These are phyloP conservation scores for Penicillium robsamsonii DNA, from an alignment of 495 filamentous ascomycete species.

Conservation along the genomic window DNA sequence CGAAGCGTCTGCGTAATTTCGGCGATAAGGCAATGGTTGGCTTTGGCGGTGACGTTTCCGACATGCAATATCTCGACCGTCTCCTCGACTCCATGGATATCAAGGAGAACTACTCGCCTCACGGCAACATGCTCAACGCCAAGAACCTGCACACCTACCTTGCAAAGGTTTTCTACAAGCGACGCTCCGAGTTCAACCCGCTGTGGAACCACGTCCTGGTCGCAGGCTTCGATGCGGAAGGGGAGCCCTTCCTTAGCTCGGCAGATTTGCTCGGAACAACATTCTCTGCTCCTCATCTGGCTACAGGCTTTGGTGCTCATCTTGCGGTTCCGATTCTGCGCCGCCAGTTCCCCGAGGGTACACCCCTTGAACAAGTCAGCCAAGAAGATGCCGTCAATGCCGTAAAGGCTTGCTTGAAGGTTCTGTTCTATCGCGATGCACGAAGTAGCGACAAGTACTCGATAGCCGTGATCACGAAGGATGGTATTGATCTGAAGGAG, in stretches of 20 bases:
- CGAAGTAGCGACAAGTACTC: slow-evolving; percentile 88
- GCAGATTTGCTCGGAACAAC: slow-evolving; percentile 93
- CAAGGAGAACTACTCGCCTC: slow-evolving; percentile 76
- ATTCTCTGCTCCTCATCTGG: slow-evolving; percentile 79
- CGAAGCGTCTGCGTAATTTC: slow-evolving; percentile 85
- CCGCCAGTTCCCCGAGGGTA: slow-evolving; percentile 76
- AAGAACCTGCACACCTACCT: slow-evolving; percentile 95
- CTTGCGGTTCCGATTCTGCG: slow-evolving; percentile 90
- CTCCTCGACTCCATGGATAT: slow-evolving; percentile 81
- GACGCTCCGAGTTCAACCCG: slow-evolving; percentile 92
- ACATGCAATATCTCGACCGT: slow-evolving; percentile 97
- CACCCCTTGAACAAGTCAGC: slow-evolving; percentile 61
- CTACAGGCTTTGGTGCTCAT: slow-evolving; percentile 91
- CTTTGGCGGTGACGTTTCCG: slow-evolving; percentile 91
- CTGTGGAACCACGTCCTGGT: slow-evolving; percentile 95
- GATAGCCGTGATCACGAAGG: slow-evolving; percentile 82
- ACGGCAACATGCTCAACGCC: slow-evolving; percentile 67
- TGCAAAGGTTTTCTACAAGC: slow-evolving; percentile 88
- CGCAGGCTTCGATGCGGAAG: slow-evolving; percentile 76
- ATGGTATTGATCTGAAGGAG: slow-evolving; percentile 75
- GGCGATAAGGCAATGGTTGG: slow-evolving; percentile 69
- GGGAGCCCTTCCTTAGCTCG: slow-evolving; percentile 81
- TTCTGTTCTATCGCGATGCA: slow-evolving; percentile 95
- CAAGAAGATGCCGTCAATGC: slow-evolving; percentile 76
- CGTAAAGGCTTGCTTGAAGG: slow-evolving; percentile 93